Base-by-base conservation (phyloP, 2,329 filamentous ascomycete genomes). In the Corniculantispora saksenae region DNA sequence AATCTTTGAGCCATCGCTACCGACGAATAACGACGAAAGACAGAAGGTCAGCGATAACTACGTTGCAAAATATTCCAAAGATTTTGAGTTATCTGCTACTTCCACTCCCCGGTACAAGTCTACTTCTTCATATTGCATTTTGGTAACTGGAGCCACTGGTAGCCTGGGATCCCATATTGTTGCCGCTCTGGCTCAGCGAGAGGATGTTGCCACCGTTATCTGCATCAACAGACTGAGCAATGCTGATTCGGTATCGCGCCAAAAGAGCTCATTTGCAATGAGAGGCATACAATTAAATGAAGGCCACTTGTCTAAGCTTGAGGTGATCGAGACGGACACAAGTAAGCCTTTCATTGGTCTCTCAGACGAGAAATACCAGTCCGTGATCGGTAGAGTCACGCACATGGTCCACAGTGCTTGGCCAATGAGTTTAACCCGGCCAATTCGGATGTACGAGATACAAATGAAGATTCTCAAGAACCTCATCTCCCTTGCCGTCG, bases 401-500 rank as follows among this genome's bases (percentile, higher is more conserved):
- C 80, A 84, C 65, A 79, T 87, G 48, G 64, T 83, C 21, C 82
- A 85, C 70, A 84, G 81, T 57, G 83, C 82, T 0, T 86, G 82
- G 82, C 79, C 78, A 1, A 84, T 85, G 81, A 80, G 74, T 61
- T 70, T 70, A 12, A 81, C 73, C 58, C 73, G 80, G 4, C 70
- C 78, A 0, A 4, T 84, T 0, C 58, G 63, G 1, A 74, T 69
- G 1, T 83, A 81, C 63, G 78, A 81, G 63, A 43, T 76, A 0
- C 81, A 84, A 67, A 76, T 85, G 55, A 69, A 76, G 4, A 73
- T 77, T 15, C 78, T 86, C 75, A 74, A 75, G 2, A 81, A 82
- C 66, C 71, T 87, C 13, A 66, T 86, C 10, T 72, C 82, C 43
- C 72, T 86, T 3, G 80, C 81, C 0, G 64, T 72, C 13, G 45